Base-by-base conservation (phyloP, 345 rosid genomes). In the Gossypium arboreum region DNA sequence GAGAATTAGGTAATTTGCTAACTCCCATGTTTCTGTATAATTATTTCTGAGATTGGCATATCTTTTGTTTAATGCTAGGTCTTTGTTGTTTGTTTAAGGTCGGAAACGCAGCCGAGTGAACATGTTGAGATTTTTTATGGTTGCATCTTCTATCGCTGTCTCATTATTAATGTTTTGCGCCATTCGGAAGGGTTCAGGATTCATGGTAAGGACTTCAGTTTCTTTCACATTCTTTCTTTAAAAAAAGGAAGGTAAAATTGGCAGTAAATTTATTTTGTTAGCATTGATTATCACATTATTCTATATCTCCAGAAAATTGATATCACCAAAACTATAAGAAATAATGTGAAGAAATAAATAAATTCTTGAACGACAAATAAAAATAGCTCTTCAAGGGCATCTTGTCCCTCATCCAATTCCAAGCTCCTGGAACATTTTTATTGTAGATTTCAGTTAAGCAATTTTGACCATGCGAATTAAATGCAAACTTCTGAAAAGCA, bases 1-100 rank as follows among this genome's bases (percentile, higher is more conserved):
- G 90, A 79, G 93, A 89, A 68, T 75, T 89, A 47, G 95, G 97
- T 92, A 43, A 57, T 15, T 59, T 17, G 12, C 74, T 55, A 39
- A 39, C 18, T 72, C 79, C 48, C 41, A 57, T 9, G 39, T 70
- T 34, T 72, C 45, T 58, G 68, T 54, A 56, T 66, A 9, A 51
- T 8, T 64, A 10, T n/a, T 75, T 66, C n/a, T 67, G 34, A 71
- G 10, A 43, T 71, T 55, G 34, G 44, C 17, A 15, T 79, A 22
- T 71, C 39, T 57, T 41, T 68, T 41, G 12, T 58, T 45, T 66
- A 52, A 70, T 63, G 27, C 52, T 76, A 13, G 29, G 47, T 76
- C 16, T 16, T 70, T 58, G 10, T 81, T 7, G 27, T 22, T 62
- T 77, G 22, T 41, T 55, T 44, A 71, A 91, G 97, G 94, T 80